Percentiles rank a stretch among this genome's conserved stretches.
phyloP scores from a whole-genome alignment of 495 filamentous ascomycete species.

The Margaritispora aquatica region DNA sequence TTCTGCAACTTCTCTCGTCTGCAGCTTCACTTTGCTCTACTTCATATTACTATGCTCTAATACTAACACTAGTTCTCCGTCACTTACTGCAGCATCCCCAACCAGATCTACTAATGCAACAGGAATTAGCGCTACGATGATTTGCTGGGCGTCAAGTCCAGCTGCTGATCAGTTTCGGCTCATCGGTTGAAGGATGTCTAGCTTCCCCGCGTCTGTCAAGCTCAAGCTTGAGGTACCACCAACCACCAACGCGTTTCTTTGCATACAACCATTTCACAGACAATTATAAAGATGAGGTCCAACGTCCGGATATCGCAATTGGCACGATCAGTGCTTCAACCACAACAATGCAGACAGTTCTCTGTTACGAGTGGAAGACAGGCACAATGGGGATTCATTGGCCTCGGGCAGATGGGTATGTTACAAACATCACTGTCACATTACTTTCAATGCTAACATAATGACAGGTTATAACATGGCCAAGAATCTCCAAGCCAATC shows the following conservation, averaged over 20 bases:
- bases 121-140: neutral
- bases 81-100: neutral
- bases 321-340: conserved; percentile 11
- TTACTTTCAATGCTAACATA: conserved; percentile 14
- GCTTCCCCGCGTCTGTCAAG: neutral
- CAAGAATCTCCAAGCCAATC: conserved; percentile 73
- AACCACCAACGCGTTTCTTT: conserved; percentile 2
- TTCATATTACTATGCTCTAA: neutral
- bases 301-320: conserved; percentile 19
- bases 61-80: neutral
- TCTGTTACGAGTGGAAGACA: conserved; percentile 46
- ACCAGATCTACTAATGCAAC: neutral
- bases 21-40: neutral
- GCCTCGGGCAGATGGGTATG: conserved; percentile 82
- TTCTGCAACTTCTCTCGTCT: neutral
- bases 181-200: neutral
- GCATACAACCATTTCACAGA: neutral
- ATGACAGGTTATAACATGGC: conserved; percentile 74
- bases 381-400: conserved; percentile 77
- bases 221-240: neutral
- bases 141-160: neutral
- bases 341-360: conserved; percentile 42
- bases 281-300: conserved; percentile 16
- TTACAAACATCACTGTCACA: conserved; percentile 4
- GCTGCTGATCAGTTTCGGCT: conserved; percentile 1